phyloP scores from a whole-genome alignment of 2,329 filamentous ascomycete genomes.

The Orbilia blumenaviensis region DNA sequence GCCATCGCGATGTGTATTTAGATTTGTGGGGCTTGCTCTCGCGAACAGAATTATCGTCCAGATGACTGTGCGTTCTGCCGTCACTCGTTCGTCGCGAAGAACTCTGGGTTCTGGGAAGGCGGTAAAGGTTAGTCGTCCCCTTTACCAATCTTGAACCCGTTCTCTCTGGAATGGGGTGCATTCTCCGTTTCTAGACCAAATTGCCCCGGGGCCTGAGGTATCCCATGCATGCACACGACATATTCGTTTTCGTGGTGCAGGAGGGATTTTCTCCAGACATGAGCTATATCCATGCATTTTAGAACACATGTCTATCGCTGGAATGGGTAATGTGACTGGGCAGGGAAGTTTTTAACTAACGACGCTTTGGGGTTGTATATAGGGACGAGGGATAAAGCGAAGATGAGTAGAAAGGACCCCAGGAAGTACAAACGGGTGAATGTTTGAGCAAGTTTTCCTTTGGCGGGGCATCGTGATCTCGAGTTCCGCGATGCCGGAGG shows the following conservation, averaged over 20 bases:
- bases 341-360: slow-evolving; percentile 53
- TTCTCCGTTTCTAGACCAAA: slow-evolving; percentile 29
- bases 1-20: slow-evolving; percentile 16
- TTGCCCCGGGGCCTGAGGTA: neutral
- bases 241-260: slow-evolving; percentile 52
- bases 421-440: slow-evolving; percentile 75
- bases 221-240: slow-evolving; percentile 27
- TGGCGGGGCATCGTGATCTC: slow-evolving; percentile 1
- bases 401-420: slow-evolving; percentile 80
- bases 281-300: slow-evolving; percentile 38
- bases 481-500: slow-evolving; percentile 15
- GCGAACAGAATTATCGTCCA: slow-evolving; percentile 80
- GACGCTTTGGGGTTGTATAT: slow-evolving; percentile 11
- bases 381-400: slow-evolving; percentile 74
- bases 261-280: slow-evolving; percentile 34
- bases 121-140: slow-evolving; percentile 66
- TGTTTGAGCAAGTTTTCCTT: slow-evolving; percentile 16
- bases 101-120: slow-evolving; percentile 84
- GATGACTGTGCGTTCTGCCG: slow-evolving; percentile 80
- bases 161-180: neutral
- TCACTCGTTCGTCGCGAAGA: slow-evolving; percentile 73
- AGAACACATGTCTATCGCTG: slow-evolving; percentile 37
- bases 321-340: slow-evolving; percentile 44
- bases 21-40: slow-evolving; percentile 72
- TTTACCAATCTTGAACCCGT: neutral